These are phyloP conservation scores for Silybum marianum DNA, from an alignment of 129 eudicot genomes.

Conservation along the genomic window DNA sequence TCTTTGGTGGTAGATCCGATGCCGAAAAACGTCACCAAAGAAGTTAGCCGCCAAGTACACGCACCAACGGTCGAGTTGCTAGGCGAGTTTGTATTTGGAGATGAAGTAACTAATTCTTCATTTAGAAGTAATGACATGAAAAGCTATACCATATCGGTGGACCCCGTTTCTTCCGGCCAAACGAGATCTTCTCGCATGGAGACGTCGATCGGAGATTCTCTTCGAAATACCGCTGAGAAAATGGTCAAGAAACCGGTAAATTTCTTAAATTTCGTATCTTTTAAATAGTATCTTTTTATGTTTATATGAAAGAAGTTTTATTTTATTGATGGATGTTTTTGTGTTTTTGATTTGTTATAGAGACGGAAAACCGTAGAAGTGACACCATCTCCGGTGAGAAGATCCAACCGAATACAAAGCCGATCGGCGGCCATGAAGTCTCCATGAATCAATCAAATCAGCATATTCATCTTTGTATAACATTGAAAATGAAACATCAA, in stretches of 20 bases:
- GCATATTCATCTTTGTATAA: not conserved
- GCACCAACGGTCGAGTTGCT: conserved; percentile 56
- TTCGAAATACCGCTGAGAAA: conserved; percentile 36
- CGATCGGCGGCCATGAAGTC: conserved; percentile 45
- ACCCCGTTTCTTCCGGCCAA: conserved; percentile 23
- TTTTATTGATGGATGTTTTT: not conserved
- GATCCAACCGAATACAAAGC: conserved; percentile 66
- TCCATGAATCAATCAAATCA: conserved; percentile 42
- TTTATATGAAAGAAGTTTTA: not conserved
- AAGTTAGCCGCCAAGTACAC: conserved; percentile 12
- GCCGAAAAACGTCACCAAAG: conserved; percentile 29
- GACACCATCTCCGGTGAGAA: conserved; percentile 60
- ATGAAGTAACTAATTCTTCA: conserved; percentile 34
- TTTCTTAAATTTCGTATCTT: not conserved
- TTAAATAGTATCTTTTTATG: not conserved
- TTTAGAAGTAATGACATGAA: conserved; percentile 19
- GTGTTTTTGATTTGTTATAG: conserved; percentile 32
- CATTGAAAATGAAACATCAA: conserved; percentile 25
- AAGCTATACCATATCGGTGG: conserved; percentile 17
- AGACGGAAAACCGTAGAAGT: conserved; percentile 36
- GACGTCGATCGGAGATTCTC: conserved; percentile 27
- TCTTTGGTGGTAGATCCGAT: not conserved
- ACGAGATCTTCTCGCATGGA: conserved; percentile 21
- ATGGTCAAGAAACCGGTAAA: conserved; percentile 56
- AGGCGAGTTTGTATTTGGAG: conserved; percentile 62